Conservation (phyloP, 2,329 filamentous ascomycete species). For the Botrytis pseudocinerea region DNA sequence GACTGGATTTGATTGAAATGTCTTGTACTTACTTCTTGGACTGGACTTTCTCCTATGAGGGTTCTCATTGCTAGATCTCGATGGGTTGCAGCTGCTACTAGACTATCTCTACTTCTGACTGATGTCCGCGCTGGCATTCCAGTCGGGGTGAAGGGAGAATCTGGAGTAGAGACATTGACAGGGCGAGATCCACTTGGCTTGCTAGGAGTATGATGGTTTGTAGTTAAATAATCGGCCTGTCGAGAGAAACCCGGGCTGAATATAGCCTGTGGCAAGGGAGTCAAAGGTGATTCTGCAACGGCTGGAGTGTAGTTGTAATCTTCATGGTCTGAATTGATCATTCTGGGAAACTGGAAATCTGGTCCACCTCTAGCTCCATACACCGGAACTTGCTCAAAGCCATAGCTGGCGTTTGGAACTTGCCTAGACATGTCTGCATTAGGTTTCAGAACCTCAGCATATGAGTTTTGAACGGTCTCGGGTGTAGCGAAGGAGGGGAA, state of each 20-base stretch:
- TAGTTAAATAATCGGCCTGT: not conserved
- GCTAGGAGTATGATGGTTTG: not conserved
- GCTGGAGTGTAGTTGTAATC: not conserved
- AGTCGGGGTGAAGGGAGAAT: not conserved
- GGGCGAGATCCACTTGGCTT: not conserved
- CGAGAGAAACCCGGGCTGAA: not conserved
- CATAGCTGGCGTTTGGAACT: not conserved
- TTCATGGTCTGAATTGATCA: not conserved
- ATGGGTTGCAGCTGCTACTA: not conserved
- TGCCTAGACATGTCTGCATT: not conserved
- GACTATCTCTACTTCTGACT: slow-evolving; percentile 1
- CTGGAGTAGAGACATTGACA: too few relatives aligned
- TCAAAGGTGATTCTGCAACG: not conserved
- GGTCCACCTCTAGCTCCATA: not conserved
- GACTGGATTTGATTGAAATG: not conserved
- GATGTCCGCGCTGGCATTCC: not conserved
- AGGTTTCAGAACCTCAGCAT: not conserved
- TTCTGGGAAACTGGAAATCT: not conserved
- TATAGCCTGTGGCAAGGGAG: not conserved
- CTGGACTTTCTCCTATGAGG: not conserved
- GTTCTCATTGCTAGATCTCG: slow-evolving; percentile 1
- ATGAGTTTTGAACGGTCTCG: not conserved
- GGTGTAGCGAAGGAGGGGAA: not conserved
- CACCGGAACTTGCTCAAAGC: not conserved
- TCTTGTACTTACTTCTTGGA: slow-evolving; percentile 7